Percentiles rank a stretch among this genome's conserved stretches.
Evolutionary conservation across 2,329 filamentous ascomycete genomes (phyloP).

Genomic region (Botrytis galanthina): DNA sequence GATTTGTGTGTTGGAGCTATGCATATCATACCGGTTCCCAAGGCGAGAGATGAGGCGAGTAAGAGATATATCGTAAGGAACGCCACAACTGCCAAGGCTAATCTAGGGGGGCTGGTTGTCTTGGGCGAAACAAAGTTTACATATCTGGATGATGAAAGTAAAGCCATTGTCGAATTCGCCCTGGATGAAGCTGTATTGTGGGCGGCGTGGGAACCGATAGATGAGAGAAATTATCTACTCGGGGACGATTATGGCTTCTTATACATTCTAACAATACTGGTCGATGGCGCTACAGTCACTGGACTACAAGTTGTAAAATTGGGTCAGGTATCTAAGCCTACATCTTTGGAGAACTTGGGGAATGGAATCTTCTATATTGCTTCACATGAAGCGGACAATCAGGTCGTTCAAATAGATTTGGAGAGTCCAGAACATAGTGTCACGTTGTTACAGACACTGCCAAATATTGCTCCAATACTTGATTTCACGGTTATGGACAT

Average conservation of each 20-base stretch:
- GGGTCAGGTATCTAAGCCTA: slow-evolving; percentile 68
- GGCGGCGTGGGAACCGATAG: slow-evolving; percentile 85
- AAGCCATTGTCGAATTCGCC: slow-evolving; percentile 61
- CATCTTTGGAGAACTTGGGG: slow-evolving; percentile 74
- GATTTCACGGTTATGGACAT: slow-evolving; percentile 97
- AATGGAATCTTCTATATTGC: slow-evolving; percentile 76
- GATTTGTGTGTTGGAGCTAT: slow-evolving; percentile 56
- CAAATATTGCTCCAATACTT: slow-evolving; percentile 86
- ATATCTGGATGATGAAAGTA: slow-evolving; percentile 79
- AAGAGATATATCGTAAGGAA: slow-evolving; percentile 62
- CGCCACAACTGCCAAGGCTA: slow-evolving; percentile 48
- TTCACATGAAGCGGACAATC: slow-evolving; percentile 90
- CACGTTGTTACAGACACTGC: slow-evolving; percentile 69
- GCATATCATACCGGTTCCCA: slow-evolving; percentile 62
- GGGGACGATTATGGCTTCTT: slow-evolving; percentile 88
- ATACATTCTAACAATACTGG: slow-evolving; percentile 77
- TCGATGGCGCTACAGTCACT: slow-evolving; percentile 64
- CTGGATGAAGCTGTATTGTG: slow-evolving; percentile 79
- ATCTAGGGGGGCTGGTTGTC: slow-evolving; percentile 68
- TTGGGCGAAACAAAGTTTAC: slow-evolving; percentile 78
- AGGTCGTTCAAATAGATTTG: slow-evolving; percentile 66
- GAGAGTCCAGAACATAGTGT: slow-evolving; percentile 44
- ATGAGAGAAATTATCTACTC: slow-evolving; percentile 79
- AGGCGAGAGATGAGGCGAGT: slow-evolving; percentile 53
- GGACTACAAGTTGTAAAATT: slow-evolving; percentile 70